These are phyloP conservation scores for Astrothelium subdiscretum DNA, from an alignment of 495 filamentous ascomycete genomes.

Conservation along the genomic window DNA sequence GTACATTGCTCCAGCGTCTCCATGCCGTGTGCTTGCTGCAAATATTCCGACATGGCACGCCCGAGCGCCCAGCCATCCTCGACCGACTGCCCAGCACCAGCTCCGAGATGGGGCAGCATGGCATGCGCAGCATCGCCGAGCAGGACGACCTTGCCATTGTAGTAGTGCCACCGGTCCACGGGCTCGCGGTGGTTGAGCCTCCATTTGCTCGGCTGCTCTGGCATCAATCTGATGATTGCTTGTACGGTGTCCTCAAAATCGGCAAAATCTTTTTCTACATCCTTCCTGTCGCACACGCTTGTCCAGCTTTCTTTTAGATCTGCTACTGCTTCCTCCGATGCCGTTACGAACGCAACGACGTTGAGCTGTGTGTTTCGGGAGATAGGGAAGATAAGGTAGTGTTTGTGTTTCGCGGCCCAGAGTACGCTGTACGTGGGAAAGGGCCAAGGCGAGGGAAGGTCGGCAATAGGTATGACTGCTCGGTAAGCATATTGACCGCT, in stretches of 20 bases:
- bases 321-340: conserved; percentile 7
- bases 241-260: conserved; percentile 21
- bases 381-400: conserved; percentile 16
- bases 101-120: conserved; percentile 29
- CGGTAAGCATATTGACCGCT: conserved; percentile 12
- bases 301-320: conserved; percentile 18
- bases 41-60: conserved; percentile 23
- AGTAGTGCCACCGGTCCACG: conserved; percentile 27
- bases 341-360: conserved; percentile 16
- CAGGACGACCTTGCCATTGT: conserved; percentile 26
- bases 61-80: conserved; percentile 33
- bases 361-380: conserved; percentile 13
- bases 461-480: conserved; percentile 13
- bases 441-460: conserved; percentile 6
- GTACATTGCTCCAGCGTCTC: conserved; percentile 20
- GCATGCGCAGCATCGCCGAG: conserved; percentile 39
- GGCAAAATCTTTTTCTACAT: conserved; percentile 29
- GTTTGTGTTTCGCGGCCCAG: conserved; percentile 16
- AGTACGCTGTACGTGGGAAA: conserved; percentile 12
- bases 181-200: conserved; percentile 32
- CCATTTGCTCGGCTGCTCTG: conserved; percentile 30
- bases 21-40: conserved; percentile 11
- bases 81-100: conserved; percentile 30
- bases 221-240: conserved; percentile 20
- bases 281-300: conserved; percentile 21